Evolutionary conservation across 164 flowering plant species (phyloP).

Genomic region (Piper betle): DNA sequence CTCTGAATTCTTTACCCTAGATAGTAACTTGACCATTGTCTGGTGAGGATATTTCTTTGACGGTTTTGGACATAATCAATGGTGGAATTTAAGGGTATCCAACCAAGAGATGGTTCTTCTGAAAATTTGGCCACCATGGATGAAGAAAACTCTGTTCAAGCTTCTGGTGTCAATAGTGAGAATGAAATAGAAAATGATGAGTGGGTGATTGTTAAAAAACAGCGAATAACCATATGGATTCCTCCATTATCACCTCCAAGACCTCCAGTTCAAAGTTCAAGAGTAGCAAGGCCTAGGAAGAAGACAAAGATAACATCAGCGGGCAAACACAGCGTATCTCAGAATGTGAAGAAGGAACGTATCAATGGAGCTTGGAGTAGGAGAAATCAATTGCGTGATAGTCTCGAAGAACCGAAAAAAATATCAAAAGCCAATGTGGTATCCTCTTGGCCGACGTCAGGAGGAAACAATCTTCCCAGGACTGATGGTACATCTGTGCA

Average conservation of each 20-base stretch:
- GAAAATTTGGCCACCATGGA: conserved; percentile 9
- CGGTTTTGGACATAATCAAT: conserved; percentile 12
- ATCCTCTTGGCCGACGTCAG: conserved; percentile 4
- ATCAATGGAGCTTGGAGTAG: conserved; percentile 7
- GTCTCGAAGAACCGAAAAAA: conserved; percentile 5
- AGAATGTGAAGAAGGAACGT: conserved; percentile 3
- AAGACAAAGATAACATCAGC: conserved; percentile 7
- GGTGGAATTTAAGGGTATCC: conserved; percentile 40
- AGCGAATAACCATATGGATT: conserved; percentile 57
- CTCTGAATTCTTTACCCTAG: no score
- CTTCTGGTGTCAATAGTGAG: conserved; percentile 10
- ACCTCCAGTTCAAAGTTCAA: conserved; percentile 13
- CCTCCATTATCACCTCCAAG: conserved; percentile 41
- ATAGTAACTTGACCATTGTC: no score
- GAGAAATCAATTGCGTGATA: conserved; percentile 11
- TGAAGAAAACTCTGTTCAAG: conserved; percentile 3
- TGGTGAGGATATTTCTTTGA: no score
- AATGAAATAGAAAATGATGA: conserved; percentile 26
- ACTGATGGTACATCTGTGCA: conserved; percentile 4
- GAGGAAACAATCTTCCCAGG: conserved; percentile 6
- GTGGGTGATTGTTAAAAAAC: conserved; percentile 90
- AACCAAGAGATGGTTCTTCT: conserved; percentile 12
- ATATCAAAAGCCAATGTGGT: background rate
- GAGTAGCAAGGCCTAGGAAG: conserved; percentile 8
- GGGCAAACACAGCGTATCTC: conserved; percentile 1